These are phyloP conservation scores for Coleophoma crateriformis DNA, from an alignment of 2,329 filamentous ascomycete species.

Conservation along the genomic window DNA sequence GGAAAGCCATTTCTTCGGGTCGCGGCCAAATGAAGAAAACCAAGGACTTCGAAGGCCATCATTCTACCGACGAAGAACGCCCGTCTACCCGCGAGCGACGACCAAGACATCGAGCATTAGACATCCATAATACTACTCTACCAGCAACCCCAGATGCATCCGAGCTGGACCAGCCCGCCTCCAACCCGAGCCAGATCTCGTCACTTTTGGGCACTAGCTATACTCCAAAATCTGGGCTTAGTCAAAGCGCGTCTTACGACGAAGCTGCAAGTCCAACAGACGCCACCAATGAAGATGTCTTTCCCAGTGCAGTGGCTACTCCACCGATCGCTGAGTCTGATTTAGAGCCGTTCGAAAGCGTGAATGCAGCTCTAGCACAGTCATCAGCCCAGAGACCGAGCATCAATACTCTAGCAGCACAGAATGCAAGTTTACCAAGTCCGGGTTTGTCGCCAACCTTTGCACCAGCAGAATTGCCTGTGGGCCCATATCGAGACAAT, in stretches of 20 bases:
- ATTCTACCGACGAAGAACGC: conserved; percentile 7
- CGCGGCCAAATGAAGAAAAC: conserved; percentile 6
- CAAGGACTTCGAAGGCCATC: not conserved
- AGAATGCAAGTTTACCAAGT: conserved; percentile 90
- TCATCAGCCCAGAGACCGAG: conserved; percentile 41
- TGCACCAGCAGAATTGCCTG: conserved; percentile 53
- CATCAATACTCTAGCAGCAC: conserved; percentile 66
- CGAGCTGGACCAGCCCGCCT: conserved; percentile 34
- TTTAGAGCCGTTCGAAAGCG: conserved; percentile 51
- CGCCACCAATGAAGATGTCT: conserved; percentile 41
- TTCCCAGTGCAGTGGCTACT: conserved; percentile 59
- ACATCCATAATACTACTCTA: conserved; percentile 22
- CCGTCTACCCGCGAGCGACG: conserved; percentile 4
- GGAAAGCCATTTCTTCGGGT: conserved; percentile 14
- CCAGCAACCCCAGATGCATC: conserved; percentile 55
- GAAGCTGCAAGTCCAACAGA: conserved; percentile 14
- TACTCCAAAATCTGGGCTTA: conserved; percentile 39
- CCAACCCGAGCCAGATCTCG: conserved; percentile 2
- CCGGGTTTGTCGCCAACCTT: conserved; percentile 90
- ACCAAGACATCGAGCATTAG: conserved; percentile 14
- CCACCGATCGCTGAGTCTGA: conserved; percentile 73
- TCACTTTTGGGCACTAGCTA: conserved; percentile 32
- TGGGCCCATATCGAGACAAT: conserved; percentile 30
- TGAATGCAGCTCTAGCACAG: conserved; percentile 43
- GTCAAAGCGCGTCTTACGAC: conserved; percentile 29